Conservation (phyloP, 345 rosid species). For the Murraya koenigii region DNA sequence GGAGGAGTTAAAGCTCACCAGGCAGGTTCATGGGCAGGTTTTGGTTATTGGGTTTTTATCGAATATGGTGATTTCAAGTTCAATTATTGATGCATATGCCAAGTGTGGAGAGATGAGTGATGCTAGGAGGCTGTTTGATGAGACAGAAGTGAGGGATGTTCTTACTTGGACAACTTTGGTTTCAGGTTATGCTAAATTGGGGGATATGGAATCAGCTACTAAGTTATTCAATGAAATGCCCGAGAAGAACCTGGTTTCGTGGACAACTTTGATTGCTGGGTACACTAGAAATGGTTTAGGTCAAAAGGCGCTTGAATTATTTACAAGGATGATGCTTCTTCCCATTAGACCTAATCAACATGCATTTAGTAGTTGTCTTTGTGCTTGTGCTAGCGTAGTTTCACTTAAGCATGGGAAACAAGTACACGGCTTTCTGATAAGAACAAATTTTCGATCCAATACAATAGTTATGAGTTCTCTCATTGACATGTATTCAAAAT, state of each 20-base stretch:
- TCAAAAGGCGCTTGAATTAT: constrained; percentile 43
- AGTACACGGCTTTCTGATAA: constrained; percentile 56
- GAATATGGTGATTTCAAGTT: constrained; percentile 59
- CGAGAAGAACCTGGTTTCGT: constrained; percentile 53
- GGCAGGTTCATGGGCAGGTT: constrained; percentile 83
- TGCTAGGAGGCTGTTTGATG: constrained; percentile 61
- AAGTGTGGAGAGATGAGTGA: constrained; percentile 59
- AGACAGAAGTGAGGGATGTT: constrained; percentile 56
- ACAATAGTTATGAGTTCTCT: constrained; percentile 67
- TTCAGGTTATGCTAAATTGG: constrained; percentile 63
- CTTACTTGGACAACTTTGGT: constrained; percentile 73
- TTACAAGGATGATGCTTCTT: constrained; percentile 50
- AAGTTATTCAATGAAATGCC: constrained; percentile 65
- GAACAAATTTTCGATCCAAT: constrained; percentile 51
- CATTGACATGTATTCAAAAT: constrained; percentile 83
- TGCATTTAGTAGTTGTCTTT: constrained; percentile 74
- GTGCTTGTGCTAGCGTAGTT: constrained; percentile 71
- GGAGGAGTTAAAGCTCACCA: constrained; percentile 38
- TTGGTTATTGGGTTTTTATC: constrained; percentile 52
- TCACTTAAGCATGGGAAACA: constrained; percentile 70
- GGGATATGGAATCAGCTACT: constrained; percentile 59
- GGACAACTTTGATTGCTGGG: constrained; percentile 83
- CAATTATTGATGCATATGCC: constrained; percentile 59
- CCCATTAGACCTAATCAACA: constrained; percentile 60
- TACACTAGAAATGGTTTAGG: constrained; percentile 61